These are phyloP conservation scores for Saxophila tyrrhenica DNA, from an alignment of 495 filamentous ascomycete species.

Conservation along the genomic window DNA sequence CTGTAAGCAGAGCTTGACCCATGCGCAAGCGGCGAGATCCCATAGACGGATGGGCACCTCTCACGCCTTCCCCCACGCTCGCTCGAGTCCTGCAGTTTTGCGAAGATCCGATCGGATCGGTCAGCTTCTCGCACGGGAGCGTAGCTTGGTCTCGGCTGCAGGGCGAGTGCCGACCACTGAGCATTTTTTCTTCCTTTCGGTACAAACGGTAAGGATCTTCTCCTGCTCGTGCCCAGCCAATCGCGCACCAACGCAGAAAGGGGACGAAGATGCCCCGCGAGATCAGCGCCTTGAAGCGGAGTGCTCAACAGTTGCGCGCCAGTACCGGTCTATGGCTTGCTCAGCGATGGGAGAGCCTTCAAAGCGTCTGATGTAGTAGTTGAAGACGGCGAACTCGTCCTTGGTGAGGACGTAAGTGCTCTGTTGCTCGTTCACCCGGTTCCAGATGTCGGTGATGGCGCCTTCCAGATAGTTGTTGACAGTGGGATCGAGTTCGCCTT, in stretches of 20 bases:
- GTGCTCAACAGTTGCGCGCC: conserved; percentile 21
- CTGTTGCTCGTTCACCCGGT: conserved; percentile 45
- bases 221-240: no score
- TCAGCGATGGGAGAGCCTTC: conserved; percentile 32
- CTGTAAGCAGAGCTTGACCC: neutral
- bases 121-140: neutral
- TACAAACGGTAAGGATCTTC: no score
- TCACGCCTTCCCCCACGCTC: neutral
- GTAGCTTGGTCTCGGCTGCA: no score
- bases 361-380: conserved; percentile 55
- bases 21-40: neutral
- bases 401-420: conserved; percentile 53
- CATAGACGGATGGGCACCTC: neutral
- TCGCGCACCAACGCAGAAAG: no score
- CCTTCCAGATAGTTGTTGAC: conserved; percentile 44
- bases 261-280: no score
- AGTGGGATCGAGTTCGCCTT: conserved; percentile 41
- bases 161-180: no score
- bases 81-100: neutral
- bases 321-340: conserved; percentile 39
- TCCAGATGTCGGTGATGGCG: conserved; percentile 50
- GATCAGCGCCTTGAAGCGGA: neutral
- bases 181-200: no score
- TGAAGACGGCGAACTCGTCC: conserved; percentile 71
- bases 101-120: neutral